Evolutionary conservation across 2,329 filamentous ascomycete species (phyloP), one percentile per base, ranked within the genome.

Genomic region (Periconia digitata): DNA sequence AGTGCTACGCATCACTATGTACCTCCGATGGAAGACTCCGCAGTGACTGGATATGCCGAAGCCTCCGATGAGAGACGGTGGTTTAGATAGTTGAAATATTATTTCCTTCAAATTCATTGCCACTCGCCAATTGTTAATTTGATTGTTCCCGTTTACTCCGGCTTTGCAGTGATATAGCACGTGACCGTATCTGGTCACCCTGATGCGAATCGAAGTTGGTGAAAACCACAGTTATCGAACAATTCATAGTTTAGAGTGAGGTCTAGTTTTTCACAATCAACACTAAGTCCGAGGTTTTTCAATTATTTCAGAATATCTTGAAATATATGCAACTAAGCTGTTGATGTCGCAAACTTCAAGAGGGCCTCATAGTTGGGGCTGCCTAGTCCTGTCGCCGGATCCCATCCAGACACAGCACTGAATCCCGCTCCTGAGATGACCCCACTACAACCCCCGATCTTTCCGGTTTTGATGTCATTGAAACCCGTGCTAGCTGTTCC

Each of bases 381-480:
- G 1, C 66, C 67, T 36, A 65, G 69, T 1, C 71, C 70, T 3
- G 70, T 72, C 6, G 70, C 54, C 0, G 70, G 65, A 53, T 72
- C 70, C 70, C 70, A 73, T 7, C 70, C 70, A 37, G 62, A 46
- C 0, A 59, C 58, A 2, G 59, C 64, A 2, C 64, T 66, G 44
- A 73, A 72, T 0, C 68, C 71, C 22, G 66, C 54, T 1, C 64
- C 65, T n/a, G 21, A 6, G 16, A 40, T 40, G 3, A 40, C 38
- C 2, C 38, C 38, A 40, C 66, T 68, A 47, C 74, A 76, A 1
- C 75, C 74, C 15, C 60, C 53, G 6, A 62, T 66, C 6, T 56
- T 64, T 1, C 74, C 74, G 32, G 62, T 63, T 22, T 55, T 71
- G 56, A 69, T 75, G 53, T 84, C 81, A 1, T 70, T 81, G n/a